Conservation (phyloP, 2,329 filamentous ascomycete species). For the Apiospora malaysiana region DNA sequence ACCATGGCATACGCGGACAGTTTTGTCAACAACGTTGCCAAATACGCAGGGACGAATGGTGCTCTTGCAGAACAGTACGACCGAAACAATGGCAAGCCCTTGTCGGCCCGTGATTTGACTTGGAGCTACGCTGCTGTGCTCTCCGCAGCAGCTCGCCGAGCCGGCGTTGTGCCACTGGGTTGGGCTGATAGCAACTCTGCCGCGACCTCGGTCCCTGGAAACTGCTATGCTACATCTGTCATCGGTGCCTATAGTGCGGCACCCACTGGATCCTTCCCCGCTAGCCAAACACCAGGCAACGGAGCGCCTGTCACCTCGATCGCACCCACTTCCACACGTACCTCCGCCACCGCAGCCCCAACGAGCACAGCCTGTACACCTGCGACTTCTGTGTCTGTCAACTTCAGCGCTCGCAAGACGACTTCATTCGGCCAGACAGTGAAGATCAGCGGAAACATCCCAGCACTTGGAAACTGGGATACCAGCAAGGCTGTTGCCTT, state of each 20-base stretch:
- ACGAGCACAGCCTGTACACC: constrained; percentile 43
- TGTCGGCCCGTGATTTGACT: constrained; percentile 68
- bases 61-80: constrained; percentile 71
- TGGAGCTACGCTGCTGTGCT: constrained; percentile 57
- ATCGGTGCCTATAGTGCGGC: constrained; percentile 58
- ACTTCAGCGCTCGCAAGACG: constrained; percentile 63
- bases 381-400: constrained; percentile 59
- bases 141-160: constrained; percentile 64
- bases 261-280: constrained; percentile 54
- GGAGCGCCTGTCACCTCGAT: constrained; percentile 27
- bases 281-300: constrained; percentile 52
- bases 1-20: constrained; percentile 64
- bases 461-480: constrained; percentile 68
- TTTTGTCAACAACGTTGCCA: constrained; percentile 66
- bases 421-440: constrained; percentile 69
- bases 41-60: constrained; percentile 68
- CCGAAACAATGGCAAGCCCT: constrained; percentile 55
- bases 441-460: constrained; percentile 66
- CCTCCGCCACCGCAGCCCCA: constrained; percentile 38
- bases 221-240: constrained; percentile 54
- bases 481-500: constrained; percentile 59
- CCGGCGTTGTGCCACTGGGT: constrained; percentile 58
- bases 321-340: constrained; percentile 33
- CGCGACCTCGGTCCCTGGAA: constrained; percentile 53
- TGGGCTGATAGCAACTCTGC: constrained; percentile 54